Base-by-base conservation (phyloP, 257 asterid genomes). In the Gentiana dahurica region DNA sequence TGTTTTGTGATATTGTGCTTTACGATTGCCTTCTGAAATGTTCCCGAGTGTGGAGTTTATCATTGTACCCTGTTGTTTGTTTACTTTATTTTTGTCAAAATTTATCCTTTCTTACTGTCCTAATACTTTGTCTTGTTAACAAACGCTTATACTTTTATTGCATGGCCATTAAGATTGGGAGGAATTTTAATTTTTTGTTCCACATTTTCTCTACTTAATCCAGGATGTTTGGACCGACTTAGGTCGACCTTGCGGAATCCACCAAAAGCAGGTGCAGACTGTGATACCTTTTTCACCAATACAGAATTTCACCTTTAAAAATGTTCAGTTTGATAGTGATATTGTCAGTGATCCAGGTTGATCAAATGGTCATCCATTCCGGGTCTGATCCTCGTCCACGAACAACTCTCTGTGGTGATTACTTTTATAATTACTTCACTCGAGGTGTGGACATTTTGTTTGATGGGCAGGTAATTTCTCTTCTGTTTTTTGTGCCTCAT, bases 141-240 rank as follows among this genome's bases (percentile, higher is more conserved):
- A 24, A 24, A 24, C 24, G 24, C 24, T 24, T 24, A 24, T 24
- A 24, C 24, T 24, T 24, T 24, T 24, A 24, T 24, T 24, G 24
- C 24, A 24, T 24, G 24, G 24, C 24, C 24, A 24, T 24, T 24
- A 24, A 24, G 24, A 39, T 3, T 3, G 44, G 8, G 44, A 39
- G 44, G 8, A 7, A 39, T 39, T 3, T 39, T 39, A 7, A 39
- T 7, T 39, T 4, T 39, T 3, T 3, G 4, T 39, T 7, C 44
- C 1, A 0, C 8, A 46, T 38, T 55, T 55, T 60, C 34, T 51
- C 36, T 61, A 55, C 68, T 65, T 59, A 49, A 56, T 62, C 62
- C 62, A 85, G 96, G 96, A 87, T 54, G 82, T 87, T n/a, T 85
- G 96, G 95, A 80, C 89, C 15, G 96, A 84, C 66, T 68, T 87